These are phyloP conservation scores for Lodderomyces metapsilosis DNA, from an alignment of 1,139 yeast genomes.

Conservation along the genomic window DNA sequence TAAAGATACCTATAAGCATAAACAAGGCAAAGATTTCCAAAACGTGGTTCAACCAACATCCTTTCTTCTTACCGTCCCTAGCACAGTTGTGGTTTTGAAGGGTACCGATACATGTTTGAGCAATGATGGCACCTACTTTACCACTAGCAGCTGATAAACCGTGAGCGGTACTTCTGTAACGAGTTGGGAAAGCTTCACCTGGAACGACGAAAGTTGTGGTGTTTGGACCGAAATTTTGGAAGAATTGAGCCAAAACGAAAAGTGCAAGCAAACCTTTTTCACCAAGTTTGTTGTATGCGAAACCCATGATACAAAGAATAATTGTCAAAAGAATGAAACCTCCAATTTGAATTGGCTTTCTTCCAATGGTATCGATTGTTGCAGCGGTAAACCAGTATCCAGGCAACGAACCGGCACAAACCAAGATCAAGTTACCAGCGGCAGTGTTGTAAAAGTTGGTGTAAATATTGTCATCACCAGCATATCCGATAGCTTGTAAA, in stretches of 20 bases:
- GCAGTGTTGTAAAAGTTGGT: constrained; percentile 67
- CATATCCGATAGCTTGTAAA: constrained; percentile 81
- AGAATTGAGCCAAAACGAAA: constrained; percentile 76
- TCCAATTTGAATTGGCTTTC: constrained; percentile 74
- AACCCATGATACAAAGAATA: constrained; percentile 72
- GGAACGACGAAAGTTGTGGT: constrained; percentile 94
- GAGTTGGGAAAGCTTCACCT: constrained; percentile 95
- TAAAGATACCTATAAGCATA: constrained; percentile 74
- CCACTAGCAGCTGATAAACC: constrained; percentile 97
- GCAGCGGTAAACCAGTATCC: constrained; percentile 86
- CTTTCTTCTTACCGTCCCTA: constrained; percentile 41
- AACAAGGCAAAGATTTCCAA: constrained; percentile 90
- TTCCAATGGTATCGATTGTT: constrained; percentile 73
- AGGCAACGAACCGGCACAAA: constrained; percentile 90
- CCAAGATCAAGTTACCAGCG: constrained; percentile 84
- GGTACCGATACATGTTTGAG: constrained; percentile 88
- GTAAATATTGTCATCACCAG: constrained; percentile 68
- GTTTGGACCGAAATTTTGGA: constrained; percentile 93
- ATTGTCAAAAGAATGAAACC: constrained; percentile 71
- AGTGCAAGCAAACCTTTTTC: constrained; percentile 68
- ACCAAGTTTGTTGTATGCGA: constrained; percentile 65
- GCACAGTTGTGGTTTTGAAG: constrained; percentile 76
- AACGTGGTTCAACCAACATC: constrained; percentile 83
- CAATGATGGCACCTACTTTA: constrained; percentile 95
- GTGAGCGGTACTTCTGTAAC: constrained; percentile 97